Percentiles rank a stretch among this genome's conserved stretches.
Conservation (phyloP, 108 stramenopile species). For the Cyclotella atomus region DNA sequence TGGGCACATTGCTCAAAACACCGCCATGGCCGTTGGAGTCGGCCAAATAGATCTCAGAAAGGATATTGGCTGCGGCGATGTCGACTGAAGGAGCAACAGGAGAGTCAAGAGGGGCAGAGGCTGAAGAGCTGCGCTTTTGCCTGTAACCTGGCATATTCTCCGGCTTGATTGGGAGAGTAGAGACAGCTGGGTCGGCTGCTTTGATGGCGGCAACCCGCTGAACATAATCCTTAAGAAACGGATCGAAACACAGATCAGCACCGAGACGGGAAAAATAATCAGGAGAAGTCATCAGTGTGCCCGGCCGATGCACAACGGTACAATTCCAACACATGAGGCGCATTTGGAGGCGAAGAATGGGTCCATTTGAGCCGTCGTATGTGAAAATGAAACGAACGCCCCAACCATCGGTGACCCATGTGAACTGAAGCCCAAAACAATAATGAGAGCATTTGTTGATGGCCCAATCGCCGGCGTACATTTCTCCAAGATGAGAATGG, state of each 20-base stretch:
- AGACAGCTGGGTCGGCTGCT: background rate
- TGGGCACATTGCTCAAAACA: background rate
- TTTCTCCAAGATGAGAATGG: conserved; percentile 24
- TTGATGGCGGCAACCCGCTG: background rate
- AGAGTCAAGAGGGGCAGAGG: background rate
- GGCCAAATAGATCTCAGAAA: background rate
- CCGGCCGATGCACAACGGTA: conserved; percentile 4
- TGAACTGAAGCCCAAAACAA: background rate
- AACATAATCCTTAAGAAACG: background rate
- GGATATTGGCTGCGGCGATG: background rate
- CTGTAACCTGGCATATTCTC: background rate
- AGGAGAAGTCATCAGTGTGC: background rate
- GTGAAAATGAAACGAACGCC: background rate
- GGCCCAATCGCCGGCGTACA: conserved; percentile 6
- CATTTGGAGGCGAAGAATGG: conserved; percentile 1
- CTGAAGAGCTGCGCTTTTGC: background rate
- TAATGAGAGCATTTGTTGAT: conserved; percentile 3
- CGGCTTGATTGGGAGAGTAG: background rate
- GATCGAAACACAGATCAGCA: conserved; percentile 5
- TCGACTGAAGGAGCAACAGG: background rate
- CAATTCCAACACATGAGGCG: conserved; percentile 1
- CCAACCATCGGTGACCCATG: conserved; percentile 5
- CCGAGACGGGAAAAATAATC: conserved; percentile 7
- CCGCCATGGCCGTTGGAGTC: background rate
- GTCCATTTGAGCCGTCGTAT: background rate